A percentile compares a stretch with the other conserved stretches of the same genome.
These are phyloP conservation scores for Claviceps monticola DNA, from an alignment of 2,329 filamentous ascomycete species.

Conservation along the genomic window DNA sequence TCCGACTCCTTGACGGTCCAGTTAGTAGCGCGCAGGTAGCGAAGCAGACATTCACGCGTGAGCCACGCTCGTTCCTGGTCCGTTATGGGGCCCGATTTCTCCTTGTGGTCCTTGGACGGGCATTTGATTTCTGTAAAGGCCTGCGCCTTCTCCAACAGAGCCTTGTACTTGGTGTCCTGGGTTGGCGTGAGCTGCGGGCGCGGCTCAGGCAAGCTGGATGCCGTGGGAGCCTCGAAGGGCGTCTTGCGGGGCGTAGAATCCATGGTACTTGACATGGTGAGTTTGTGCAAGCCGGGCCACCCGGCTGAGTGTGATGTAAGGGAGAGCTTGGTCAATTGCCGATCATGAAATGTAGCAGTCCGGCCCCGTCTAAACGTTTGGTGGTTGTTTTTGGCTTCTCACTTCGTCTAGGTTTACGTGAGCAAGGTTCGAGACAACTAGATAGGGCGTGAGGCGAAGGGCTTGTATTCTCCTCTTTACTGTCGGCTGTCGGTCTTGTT, in stretches of 20 bases:
- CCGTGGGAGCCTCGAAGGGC: constrained; percentile 43
- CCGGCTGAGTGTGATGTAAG: background rate
- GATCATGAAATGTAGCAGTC: background rate
- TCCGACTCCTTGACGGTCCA: constrained; percentile 67
- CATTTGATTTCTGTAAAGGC: constrained; percentile 51
- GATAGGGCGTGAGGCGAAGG: background rate
- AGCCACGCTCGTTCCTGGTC: constrained; percentile 81
- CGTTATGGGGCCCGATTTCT: constrained; percentile 49
- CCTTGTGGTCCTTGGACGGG: constrained; percentile 35
- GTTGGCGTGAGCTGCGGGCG: constrained; percentile 54
- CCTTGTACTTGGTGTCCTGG: constrained; percentile 69
- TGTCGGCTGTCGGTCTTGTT: background rate
- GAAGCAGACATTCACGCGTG: constrained; percentile 79
- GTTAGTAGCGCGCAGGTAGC: constrained; percentile 87
- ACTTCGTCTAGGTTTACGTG: background rate
- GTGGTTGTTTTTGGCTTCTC: background rate
- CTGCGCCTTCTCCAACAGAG: constrained; percentile 56
- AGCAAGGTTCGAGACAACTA: background rate
- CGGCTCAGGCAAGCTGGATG: constrained; percentile 42
- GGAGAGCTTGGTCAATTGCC: background rate
- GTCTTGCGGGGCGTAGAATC: constrained; percentile 25
- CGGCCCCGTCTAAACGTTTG: background rate
- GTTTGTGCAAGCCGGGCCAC: background rate
- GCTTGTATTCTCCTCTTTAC: background rate
- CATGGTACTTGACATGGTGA: background rate